Evolutionary conservation across 2,329 filamentous ascomycete genomes (phyloP).

Genomic region (Akanthomyces muscarius): DNA sequence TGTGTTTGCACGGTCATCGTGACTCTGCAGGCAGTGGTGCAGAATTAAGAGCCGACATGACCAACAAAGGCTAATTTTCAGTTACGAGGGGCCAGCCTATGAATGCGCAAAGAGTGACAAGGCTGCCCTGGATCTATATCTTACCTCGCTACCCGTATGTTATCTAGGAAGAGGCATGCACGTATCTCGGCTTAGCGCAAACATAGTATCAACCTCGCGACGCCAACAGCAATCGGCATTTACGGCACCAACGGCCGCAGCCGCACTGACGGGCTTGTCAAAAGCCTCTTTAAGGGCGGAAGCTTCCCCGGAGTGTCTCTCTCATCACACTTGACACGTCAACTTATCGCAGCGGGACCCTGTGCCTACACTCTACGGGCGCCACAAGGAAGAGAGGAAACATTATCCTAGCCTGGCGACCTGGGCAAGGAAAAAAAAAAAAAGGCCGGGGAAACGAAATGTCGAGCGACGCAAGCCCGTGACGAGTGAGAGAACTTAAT

Average conservation of each 20-base stretch:
- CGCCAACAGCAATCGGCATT: not conserved
- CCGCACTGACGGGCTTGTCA: not conserved
- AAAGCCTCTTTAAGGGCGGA: not conserved
- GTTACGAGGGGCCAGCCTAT: no score
- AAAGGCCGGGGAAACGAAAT: not conserved
- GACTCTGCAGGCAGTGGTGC: no score
- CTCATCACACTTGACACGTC: slow-evolving; percentile 1
- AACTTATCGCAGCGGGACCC: not conserved
- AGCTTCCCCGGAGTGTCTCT: not conserved
- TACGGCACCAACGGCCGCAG: not conserved
- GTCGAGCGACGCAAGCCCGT: not conserved
- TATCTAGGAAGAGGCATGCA: no score
- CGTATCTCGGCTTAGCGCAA: not conserved
- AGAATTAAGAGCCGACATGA: no score
- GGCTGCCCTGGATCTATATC: no score
- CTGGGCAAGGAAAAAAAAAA: not conserved
- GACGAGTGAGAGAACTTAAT: not conserved
- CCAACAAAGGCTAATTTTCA: no score
- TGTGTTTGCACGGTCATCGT: no score
- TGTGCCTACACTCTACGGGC: not conserved
- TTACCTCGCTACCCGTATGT: no score
- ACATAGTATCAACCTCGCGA: not conserved
- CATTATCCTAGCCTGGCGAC: not conserved
- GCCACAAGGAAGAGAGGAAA: not conserved
- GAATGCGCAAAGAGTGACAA: no score